phyloP scores from a whole-genome alignment of 2,329 filamentous ascomycete species.

The Phaeosphaeria sp. region DNA sequence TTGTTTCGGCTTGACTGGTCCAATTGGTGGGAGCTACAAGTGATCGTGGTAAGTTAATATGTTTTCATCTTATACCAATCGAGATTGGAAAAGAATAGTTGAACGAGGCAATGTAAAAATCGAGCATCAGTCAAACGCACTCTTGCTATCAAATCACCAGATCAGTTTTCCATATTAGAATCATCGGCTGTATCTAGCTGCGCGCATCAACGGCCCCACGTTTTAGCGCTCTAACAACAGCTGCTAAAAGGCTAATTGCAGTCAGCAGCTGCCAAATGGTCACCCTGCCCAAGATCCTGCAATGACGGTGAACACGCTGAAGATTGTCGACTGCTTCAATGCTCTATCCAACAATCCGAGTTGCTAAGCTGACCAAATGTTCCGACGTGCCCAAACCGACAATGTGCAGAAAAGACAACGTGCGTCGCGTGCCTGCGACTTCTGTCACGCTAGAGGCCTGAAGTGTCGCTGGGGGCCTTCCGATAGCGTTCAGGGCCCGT shows the following conservation, averaged over 20 bases:
- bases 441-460: background rate
- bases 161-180: too few species aligned
- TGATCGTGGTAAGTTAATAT: too few species aligned
- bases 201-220: too few species aligned
- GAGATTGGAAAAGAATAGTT: too few species aligned
- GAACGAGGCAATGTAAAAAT: too few species aligned
- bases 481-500: background rate
- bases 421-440: background rate
- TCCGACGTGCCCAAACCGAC: background rate
- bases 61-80: too few species aligned
- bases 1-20: conserved; percentile 60
- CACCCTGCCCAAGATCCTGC: background rate
- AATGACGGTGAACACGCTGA: too few species aligned
- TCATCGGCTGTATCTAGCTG: too few species aligned
- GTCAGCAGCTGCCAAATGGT: background rate
- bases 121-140: too few species aligned
- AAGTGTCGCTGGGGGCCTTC: background rate
- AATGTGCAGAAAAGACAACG: background rate
- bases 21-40: conserved; percentile 18
- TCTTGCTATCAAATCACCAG: too few species aligned
- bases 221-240: background rate
- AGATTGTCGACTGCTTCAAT: background rate
- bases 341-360: background rate
- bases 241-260: background rate
- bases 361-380: background rate